Conservation (phyloP, 352 stramenopile species). For the Globisporangium takayamanum region DNA sequence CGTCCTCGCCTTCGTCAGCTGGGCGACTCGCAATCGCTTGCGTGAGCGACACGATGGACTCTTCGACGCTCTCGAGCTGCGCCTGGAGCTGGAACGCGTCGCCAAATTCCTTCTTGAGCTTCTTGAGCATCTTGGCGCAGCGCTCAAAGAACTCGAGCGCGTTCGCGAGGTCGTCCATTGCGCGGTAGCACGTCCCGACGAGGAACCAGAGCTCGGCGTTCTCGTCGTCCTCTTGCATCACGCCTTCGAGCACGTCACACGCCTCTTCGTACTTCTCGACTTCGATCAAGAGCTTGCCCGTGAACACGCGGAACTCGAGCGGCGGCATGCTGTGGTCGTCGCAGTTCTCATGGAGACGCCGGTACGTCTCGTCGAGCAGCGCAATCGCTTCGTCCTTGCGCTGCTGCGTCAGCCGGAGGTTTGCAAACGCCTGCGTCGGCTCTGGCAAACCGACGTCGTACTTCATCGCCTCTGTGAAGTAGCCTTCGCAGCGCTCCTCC, state of each 20-base stretch:
- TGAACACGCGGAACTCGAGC: constrained; percentile 80
- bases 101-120: constrained; percentile 68
- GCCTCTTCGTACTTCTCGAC: constrained; percentile 80
- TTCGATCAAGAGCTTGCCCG: constrained; percentile 82
- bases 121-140: constrained; percentile 68
- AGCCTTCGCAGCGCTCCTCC: constrained; percentile 89
- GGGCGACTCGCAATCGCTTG: constrained; percentile 50
- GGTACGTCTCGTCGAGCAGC: constrained; percentile 90
- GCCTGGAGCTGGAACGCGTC: constrained; percentile 70
- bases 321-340: constrained; percentile 68
- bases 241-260: constrained; percentile 73
- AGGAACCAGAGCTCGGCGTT: constrained; percentile 89
- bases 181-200: constrained; percentile 82
- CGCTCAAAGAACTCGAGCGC: constrained; percentile 86
- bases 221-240: constrained; percentile 88
- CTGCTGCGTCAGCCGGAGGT: constrained; percentile 92
- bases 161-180: constrained; percentile 73
- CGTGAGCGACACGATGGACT: constrained; percentile 51
- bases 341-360: constrained; percentile 77
- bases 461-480: constrained; percentile 86
- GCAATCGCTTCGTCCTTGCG: constrained; percentile 83
- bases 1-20: constrained; percentile 41
- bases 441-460: constrained; percentile 89
- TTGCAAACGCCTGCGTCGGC: constrained; percentile 93
- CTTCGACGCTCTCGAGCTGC: constrained; percentile 72